Evolutionary conservation across 2,329 filamentous ascomycete genomes (phyloP), one percentile per base, ranked within the genome.

Genomic region (Xylariales sp.): DNA sequence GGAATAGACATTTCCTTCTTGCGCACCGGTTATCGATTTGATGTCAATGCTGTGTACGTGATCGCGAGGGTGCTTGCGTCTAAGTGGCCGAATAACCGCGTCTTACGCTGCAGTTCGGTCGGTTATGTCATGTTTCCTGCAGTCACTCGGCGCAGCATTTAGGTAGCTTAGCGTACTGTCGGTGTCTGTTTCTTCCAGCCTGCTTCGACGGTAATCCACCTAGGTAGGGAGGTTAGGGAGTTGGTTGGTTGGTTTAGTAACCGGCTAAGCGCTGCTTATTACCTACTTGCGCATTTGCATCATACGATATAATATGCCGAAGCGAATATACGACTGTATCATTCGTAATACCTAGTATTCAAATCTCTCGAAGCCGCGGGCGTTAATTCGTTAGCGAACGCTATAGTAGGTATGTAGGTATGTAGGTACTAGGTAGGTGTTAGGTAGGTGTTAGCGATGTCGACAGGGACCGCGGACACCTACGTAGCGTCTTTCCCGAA

Each of bases 51-150:
- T 41, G 10, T 14, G 23, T 50, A 9, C 3, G 12, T 30, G 32
- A 39, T 23, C 39, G 50, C 23, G 34, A 23, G 23, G 3, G 16
- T n/a, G 9, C 8, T 36, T 36, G 50, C 50, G 14, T 55, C 34
- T 41, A 28, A 55, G 34, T 55, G 52, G 34, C 34, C 14, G 23
- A 55, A 55, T 55, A 55, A 30, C 53, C 18, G 53, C 53, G 53
- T 43, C 36, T 39, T 43, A 41, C 14, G 39, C 10, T 41, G 39
- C 10, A 14, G 10, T 4, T n/a, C 14, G 14, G 12, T 9, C n/a
- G 16, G 52, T 36, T 54, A 41, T 18, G 16, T 14, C 16, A 39
- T 43, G 14, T 18, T 30, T 41, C 36, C 10, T 28, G 32, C 52
- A 14, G 34, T 41, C 34, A 28, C 23, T 28, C 28, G 52, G 52